Base-by-base conservation (phyloP, 148 eudicot species). In the Rhododendron vialii region DNA sequence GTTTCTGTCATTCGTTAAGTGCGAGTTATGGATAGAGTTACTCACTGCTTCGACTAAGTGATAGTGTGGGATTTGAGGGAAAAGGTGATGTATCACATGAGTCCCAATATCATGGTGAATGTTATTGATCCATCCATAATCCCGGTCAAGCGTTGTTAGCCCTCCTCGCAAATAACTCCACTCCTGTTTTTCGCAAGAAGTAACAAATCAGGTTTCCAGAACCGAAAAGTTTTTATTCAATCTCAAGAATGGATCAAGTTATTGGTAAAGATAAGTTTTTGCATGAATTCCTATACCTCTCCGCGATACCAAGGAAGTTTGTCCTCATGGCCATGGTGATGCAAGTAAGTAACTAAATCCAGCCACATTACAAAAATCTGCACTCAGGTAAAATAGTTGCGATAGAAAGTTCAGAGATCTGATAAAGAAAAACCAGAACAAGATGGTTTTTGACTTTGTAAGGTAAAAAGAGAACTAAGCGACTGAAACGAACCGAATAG, bases 241-340 rank as follows among this genome's bases (percentile, higher is more conserved):
- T 26, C 30, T 43, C 55, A 24, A 22, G 9, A 43, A 45, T 78
- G 81, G 81, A 78, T 43, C 18, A 11, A 78, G 28, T 43, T 24
- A 78, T 78, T 0, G 18, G 81, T 78, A 43, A 43, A 45, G 81
- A 45, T 26, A 78, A 43, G 26, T 43, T 75, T 36, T 33, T 33
- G 77, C 77, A 7, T 33, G 57, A 24, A 15, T 22, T 65, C 74
- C 73, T 59, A 17, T 87, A 90, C 90, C 92, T 89, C 59, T 35
- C 92, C 92, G 22, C 92, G 92, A 51, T 90, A 90, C 92, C 92
- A 90, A 20, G 92, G 92, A 69, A 90, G 89, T 82, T 88, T 90
- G 26, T 90, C 89, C 26, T 90, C 90, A 10, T 90, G 90, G 26
- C 92, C 90, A 87, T 90, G 92, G 88, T 90, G 92, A 69, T 90